phyloP scores from a whole-genome alignment of 768 basidiomycete genomes.

The Russula brevipes region DNA sequence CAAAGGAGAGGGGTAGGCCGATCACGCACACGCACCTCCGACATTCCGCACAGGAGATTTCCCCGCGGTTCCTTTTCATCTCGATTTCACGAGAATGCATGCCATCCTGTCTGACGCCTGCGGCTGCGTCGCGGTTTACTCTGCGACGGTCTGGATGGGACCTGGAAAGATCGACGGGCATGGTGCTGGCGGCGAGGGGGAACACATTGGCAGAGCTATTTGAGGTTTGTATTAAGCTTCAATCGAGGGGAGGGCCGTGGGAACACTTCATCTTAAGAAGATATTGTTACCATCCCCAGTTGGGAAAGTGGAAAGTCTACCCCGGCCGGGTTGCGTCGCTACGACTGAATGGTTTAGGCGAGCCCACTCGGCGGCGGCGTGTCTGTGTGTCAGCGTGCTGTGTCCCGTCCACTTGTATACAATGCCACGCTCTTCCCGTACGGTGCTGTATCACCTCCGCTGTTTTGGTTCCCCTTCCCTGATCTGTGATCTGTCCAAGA shows the following conservation, averaged over 20 bases:
- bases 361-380: no score
- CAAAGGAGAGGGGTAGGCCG: conserved; percentile 22
- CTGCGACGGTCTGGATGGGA: conserved; percentile 41
- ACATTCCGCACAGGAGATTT: conserved; percentile 79
- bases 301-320: background rate
- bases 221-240: conserved; percentile 15
- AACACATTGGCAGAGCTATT: conserved; percentile 8
- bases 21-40: conserved; percentile 65
- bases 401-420: no score
- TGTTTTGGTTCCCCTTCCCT: no score
- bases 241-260: background rate
- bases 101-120: conserved; percentile 47
- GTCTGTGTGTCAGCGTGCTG: no score
- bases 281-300: conserved; percentile 6
- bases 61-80: conserved; percentile 64
- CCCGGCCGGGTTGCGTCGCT: no score
- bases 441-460: no score
- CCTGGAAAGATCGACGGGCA: conserved; percentile 56
- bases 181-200: conserved; percentile 27
- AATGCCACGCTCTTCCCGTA: no score
- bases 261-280: background rate
- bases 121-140: conserved; percentile 44
- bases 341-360: no score
- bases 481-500: no score
- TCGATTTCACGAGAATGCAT: conserved; percentile 63